phyloP scores from a whole-genome alignment of 805 yeast genomes.

The Candida gorgasii region DNA sequence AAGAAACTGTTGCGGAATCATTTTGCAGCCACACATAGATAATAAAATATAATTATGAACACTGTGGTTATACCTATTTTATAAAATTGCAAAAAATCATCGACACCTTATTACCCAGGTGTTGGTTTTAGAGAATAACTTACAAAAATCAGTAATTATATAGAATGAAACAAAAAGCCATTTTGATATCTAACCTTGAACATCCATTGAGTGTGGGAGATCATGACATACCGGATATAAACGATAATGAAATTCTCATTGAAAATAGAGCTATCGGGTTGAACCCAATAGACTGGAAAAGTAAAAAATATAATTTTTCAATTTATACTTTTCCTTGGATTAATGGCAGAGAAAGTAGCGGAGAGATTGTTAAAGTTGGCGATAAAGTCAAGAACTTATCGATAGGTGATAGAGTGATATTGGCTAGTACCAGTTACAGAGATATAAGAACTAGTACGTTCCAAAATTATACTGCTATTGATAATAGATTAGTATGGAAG shows the following conservation, averaged over 20 bases:
- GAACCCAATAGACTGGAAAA: constrained; percentile 3
- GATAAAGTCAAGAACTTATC: constrained; percentile 16
- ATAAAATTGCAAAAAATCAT: not conserved
- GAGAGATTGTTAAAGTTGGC: constrained; percentile 24
- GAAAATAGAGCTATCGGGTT: not conserved
- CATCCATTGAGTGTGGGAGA: constrained; percentile 6
- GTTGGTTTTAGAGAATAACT: not conserved
- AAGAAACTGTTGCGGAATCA: too few species aligned
- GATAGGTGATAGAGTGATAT: constrained; percentile 35
- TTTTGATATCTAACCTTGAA: constrained; percentile 6
- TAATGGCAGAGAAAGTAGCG: constrained; percentile 23
- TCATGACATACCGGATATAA: constrained; percentile 7
- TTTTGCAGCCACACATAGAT: not conserved
- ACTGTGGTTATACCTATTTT: not conserved
- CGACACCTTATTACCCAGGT: not conserved
- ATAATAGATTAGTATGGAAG: constrained; percentile 47
- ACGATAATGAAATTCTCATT: not conserved
- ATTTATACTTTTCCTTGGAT: constrained; percentile 16
- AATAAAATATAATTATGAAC: not conserved
- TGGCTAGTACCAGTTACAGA: constrained; percentile 49
- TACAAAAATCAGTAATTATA: too few species aligned
- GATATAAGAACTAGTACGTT: constrained; percentile 49
- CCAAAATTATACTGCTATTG: constrained; percentile 46
- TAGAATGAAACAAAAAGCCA: constrained; percentile 10
- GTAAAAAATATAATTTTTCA: constrained; percentile 32